Evolutionary conservation across 352 stramenopile genomes (phyloP).

Genomic region (Phytophthora pisi): DNA sequence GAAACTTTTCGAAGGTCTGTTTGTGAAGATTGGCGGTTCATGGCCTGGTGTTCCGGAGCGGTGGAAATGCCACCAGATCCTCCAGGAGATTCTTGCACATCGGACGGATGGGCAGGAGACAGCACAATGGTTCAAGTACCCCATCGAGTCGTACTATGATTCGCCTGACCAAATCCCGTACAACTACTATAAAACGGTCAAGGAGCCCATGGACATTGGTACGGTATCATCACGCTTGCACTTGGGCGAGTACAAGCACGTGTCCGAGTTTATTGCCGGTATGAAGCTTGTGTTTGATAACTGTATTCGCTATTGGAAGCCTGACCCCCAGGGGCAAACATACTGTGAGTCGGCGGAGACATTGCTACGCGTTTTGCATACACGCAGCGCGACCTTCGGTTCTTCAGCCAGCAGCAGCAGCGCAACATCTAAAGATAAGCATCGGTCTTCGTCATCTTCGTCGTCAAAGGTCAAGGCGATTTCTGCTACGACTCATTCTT

Average conservation of each 20-base stretch:
- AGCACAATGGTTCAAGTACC: conserved; percentile 90
- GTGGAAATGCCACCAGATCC: conserved; percentile 86
- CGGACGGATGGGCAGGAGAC: conserved; percentile 80
- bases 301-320: conserved; percentile 83
- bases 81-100: conserved; percentile 77
- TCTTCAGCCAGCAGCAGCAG: conserved; percentile 35
- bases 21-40: conserved; percentile 67
- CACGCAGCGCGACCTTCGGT: conserved; percentile 49
- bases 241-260: conserved; percentile 67
- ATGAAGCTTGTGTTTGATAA: conserved; percentile 88
- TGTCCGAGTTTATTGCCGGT: conserved; percentile 60
- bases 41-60: conserved; percentile 75
- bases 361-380: conserved; percentile 60
- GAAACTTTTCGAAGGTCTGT: conserved; percentile 80
- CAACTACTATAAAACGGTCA: conserved; percentile 83
- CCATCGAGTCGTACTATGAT: conserved; percentile 85
- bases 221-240: conserved; percentile 78
- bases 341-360: conserved; percentile 82
- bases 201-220: conserved; percentile 82
- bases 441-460: conserved; percentile 41
- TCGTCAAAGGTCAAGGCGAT: conserved; percentile 32
- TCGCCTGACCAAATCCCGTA: conserved; percentile 84
- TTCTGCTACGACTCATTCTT: conserved; percentile 18
- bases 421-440: conserved; percentile 44
- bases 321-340: conserved; percentile 72